Evolutionary conservation across 192 early-diverging fungal genomes (phyloP).

Genomic region (Lunasporangiospora selenospora): DNA sequence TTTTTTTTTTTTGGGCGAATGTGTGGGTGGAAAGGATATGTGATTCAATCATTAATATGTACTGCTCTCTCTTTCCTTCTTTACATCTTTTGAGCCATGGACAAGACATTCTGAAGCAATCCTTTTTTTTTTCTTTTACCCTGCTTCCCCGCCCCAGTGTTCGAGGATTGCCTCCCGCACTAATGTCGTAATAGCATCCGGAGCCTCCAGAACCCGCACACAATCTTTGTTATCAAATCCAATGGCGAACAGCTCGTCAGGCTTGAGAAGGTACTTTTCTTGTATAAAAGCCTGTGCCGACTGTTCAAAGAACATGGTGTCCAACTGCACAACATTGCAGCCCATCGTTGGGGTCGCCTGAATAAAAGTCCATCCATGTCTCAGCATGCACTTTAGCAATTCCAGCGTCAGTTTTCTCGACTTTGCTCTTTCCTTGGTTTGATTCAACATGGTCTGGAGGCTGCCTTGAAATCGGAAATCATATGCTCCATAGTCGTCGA

Average conservation of each 20-base stretch:
- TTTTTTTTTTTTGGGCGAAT: too few species aligned
- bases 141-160: neutral
- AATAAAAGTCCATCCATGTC: constrained; percentile 10
- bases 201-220: constrained; percentile 5
- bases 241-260: constrained; percentile 7
- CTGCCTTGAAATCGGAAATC: constrained; percentile 9
- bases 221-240: constrained; percentile 2
- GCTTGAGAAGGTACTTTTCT: neutral
- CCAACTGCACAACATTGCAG: neutral
- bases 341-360: constrained; percentile 2
- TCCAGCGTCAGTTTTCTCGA: constrained; percentile 8
- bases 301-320: constrained; percentile 3
- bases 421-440: constrained; percentile 5
- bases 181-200: neutral
- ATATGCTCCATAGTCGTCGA: constrained; percentile 2
- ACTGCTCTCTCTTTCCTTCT: too few species aligned
- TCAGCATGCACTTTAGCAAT: constrained; percentile 6
- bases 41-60: too few species aligned
- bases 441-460: constrained; percentile 6
- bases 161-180: constrained; percentile 6
- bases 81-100: too few species aligned
- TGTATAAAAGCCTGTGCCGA: neutral
- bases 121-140: too few species aligned
- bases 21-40: too few species aligned
- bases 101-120: too few species aligned